Base-by-base conservation (phyloP, 208 protist species). In the Trypanosoma scelopori region DNA sequence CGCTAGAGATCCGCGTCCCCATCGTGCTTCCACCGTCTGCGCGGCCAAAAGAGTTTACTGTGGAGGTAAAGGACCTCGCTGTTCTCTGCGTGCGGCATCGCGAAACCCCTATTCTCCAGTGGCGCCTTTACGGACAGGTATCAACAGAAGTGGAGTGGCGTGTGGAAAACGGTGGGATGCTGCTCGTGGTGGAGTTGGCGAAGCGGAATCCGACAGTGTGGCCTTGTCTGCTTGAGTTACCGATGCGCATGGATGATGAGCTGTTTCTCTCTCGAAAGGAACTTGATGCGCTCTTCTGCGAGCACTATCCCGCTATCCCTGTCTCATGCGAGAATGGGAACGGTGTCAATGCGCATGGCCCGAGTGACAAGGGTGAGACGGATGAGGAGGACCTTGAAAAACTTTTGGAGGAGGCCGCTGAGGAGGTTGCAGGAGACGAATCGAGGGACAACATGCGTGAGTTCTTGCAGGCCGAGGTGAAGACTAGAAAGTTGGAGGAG, bases 131-230 rank as follows among this genome's bases (percentile, higher is more conserved):
- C 72, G 78, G 76, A 41, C 16, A 73, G 47, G 84, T 96, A 41
- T 76, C 75, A 41, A 65, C 77, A 18, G 85, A 93, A 67, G 82
- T 93, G 42, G 87, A 93, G 73, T 93, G 87, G 87, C 79, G 85
- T 52, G 81, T 93, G 28, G 82, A 91, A 71, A 58, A 82, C 15
- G 82, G 81, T 42, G 79, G 74, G 27, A 45, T 50, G 41, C 51
- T 94, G 39, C 51, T 94, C 25, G 75, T 91, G n/a, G 69, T 87
- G 22, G 85, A 89, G 18, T 56, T 93, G 47, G 74, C 85, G 49
- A 96, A 96, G 75, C 72, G 69, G 56, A 71, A 48, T 35, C 69
- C 70, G 0, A 52, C 76, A 1, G 64, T 79, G 41, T 96, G 90
- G 87, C 78, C 72, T 51, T 92, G 85, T 63, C 78, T 96, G 23